phyloP scores from a whole-genome alignment of 768 basidiomycete species.

The Termitomyces sp. region DNA sequence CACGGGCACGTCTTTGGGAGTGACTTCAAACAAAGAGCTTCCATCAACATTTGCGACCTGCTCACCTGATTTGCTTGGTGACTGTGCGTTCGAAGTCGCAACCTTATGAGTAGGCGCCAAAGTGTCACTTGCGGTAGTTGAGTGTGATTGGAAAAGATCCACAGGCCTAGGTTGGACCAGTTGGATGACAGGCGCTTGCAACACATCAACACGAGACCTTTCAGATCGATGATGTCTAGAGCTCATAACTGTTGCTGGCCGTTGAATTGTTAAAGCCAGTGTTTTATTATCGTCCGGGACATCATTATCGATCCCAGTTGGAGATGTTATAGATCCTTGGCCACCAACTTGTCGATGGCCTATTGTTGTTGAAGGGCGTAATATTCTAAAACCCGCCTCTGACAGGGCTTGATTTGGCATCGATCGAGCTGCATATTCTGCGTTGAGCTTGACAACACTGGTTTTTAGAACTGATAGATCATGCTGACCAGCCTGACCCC shows the following conservation, averaged over 20 bases:
- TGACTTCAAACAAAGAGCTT: not conserved
- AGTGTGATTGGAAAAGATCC: not conserved
- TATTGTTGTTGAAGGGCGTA: constrained; percentile 14
- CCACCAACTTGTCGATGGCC: constrained; percentile 12
- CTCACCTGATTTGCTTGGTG: not conserved
- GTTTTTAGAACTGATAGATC: not conserved
- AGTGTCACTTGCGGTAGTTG: not conserved
- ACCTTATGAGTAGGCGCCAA: not conserved
- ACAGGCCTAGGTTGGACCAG: not conserved
- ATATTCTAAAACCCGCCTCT: not conserved
- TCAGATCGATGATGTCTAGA: constrained; percentile 6
- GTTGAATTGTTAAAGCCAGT: constrained; percentile 2
- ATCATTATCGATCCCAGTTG: not conserved
- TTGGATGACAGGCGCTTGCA: not conserved
- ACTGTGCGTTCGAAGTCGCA: not conserved
- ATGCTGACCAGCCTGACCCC: not conserved
- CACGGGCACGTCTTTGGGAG: not conserved
- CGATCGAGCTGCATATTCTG: constrained; percentile 7
- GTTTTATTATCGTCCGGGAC: not conserved
- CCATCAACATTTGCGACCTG: not conserved
- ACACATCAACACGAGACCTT: not conserved
- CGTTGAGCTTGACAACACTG: constrained; percentile 6
- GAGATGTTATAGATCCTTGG: not conserved
- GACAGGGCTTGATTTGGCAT: not conserved
- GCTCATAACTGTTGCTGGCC: constrained; percentile 13